Percentiles rank a stretch among this genome's conserved stretches.
phyloP scores from a whole-genome alignment of 306 rosid species.

The Prunus kanzakura region DNA sequence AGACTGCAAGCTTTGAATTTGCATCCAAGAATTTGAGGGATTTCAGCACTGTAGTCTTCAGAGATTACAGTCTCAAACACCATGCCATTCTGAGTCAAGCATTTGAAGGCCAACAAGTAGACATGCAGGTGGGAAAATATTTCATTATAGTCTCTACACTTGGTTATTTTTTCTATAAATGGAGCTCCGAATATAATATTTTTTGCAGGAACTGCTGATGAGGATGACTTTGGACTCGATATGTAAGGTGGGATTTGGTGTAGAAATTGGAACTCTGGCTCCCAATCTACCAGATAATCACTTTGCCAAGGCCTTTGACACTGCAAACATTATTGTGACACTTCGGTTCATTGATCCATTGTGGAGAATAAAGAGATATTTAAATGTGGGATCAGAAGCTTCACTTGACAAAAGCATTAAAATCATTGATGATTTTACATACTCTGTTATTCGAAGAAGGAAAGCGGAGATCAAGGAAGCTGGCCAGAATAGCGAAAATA shows the following conservation, averaged over 20 bases:
- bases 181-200: background rate
- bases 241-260: constrained; percentile 94
- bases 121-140: constrained; percentile 64
- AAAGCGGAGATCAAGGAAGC: constrained; percentile 69
- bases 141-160: background rate
- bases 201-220: constrained; percentile 75
- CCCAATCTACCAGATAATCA: constrained; percentile 65
- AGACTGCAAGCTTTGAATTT: constrained; percentile 89
- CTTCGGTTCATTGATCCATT: constrained; percentile 87
- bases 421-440: constrained; percentile 72
- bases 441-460: constrained; percentile 70
- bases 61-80: constrained; percentile 62
- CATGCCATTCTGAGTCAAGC: constrained; percentile 53
- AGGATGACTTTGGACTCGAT: constrained; percentile 95
- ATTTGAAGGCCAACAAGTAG: constrained; percentile 52
- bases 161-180: background rate
- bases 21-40: constrained; percentile 91
- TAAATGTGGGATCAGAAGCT: constrained; percentile 82
- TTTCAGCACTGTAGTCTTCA: constrained; percentile 76
- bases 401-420: constrained; percentile 70
- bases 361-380: constrained; percentile 68
- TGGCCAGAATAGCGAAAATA: constrained; percentile 24
- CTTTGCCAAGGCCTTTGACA: constrained; percentile 82
- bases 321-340: constrained; percentile 79
- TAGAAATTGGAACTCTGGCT: constrained; percentile 84